phyloP scores from a whole-genome alignment of 768 basidiomycete genomes.

The Trichaptum fuscoviolaceum region DNA sequence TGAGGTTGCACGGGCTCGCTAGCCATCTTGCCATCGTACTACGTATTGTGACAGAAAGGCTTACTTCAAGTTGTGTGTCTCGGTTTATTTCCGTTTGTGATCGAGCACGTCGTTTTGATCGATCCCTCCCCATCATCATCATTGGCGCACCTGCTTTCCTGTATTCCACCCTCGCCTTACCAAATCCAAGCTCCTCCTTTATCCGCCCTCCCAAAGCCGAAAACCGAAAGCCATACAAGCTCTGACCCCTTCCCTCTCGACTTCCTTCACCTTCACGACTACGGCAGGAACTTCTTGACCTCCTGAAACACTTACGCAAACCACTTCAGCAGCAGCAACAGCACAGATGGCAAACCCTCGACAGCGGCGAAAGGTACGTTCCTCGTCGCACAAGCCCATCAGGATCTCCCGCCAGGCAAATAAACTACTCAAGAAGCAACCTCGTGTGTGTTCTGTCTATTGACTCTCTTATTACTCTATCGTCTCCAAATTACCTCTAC shows the following conservation, averaged over 20 bases:
- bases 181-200: not conserved
- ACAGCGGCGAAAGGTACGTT: constrained; percentile 82
- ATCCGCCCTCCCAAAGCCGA: not conserved
- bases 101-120: not conserved
- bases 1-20: not conserved
- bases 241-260: not conserved
- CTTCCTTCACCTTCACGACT: not conserved
- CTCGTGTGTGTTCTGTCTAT: constrained; percentile 40
- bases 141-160: not conserved
- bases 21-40: not conserved
- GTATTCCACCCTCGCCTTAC: no score
- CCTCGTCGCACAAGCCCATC: constrained; percentile 66
- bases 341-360: constrained; percentile 85
- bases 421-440: constrained; percentile 72
- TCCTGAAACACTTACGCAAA: constrained; percentile 2
- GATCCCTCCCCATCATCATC: not conserved
- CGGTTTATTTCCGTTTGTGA: not conserved
- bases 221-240: not conserved
- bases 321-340: not conserved
- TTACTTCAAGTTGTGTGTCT: not conserved
- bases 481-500: not conserved
- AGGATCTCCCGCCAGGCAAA: constrained; percentile 73
- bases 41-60: no score
- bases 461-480: constrained; percentile 10
- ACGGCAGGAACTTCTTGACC: not conserved